Evolutionary conservation across 148 eudicot species (phyloP).

Genomic region (Vaccinium macrocarpon): DNA sequence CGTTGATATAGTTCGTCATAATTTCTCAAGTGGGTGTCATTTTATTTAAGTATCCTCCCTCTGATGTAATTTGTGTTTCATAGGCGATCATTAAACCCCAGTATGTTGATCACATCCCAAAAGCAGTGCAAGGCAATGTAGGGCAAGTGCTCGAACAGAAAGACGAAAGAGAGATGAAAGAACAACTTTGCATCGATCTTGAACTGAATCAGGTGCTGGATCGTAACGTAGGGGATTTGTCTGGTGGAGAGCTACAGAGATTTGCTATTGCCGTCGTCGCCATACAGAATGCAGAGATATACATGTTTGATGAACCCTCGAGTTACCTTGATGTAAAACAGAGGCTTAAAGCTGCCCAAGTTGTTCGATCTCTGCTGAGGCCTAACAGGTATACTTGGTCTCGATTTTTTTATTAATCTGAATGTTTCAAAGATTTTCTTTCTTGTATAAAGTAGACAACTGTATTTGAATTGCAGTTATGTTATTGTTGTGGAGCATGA

Average conservation of each 20-base stretch:
- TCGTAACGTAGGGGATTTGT: slow-evolving; percentile 89
- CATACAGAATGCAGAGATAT: slow-evolving; percentile 78
- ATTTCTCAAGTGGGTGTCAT: too few species aligned
- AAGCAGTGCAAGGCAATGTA: slow-evolving; percentile 87
- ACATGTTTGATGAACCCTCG: slow-evolving; percentile 97
- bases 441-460: neutral
- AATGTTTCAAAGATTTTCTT: neutral
- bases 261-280: slow-evolving; percentile 93
- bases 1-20: neutral
- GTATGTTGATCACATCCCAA: slow-evolving; percentile 91
- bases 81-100: slow-evolving; percentile 94
- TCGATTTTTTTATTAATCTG: neutral
- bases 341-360: slow-evolving; percentile 97
- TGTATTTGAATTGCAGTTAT: slow-evolving; percentile 53
- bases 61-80: neutral
- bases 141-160: slow-evolving; percentile 79
- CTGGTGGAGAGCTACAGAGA: slow-evolving; percentile 96
- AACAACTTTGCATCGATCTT: slow-evolving; percentile 60
- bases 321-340: slow-evolving; percentile 97
- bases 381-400: slow-evolving; percentile 57
- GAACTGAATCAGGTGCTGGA: slow-evolving; percentile 84
- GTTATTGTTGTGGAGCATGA: slow-evolving; percentile 99
- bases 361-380: slow-evolving; percentile 81
- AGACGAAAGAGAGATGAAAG: slow-evolving; percentile 79
- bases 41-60: neutral